phyloP scores from a whole-genome alignment of 2,329 filamentous ascomycete genomes.

The Calonectria pseudoreteaudii region DNA sequence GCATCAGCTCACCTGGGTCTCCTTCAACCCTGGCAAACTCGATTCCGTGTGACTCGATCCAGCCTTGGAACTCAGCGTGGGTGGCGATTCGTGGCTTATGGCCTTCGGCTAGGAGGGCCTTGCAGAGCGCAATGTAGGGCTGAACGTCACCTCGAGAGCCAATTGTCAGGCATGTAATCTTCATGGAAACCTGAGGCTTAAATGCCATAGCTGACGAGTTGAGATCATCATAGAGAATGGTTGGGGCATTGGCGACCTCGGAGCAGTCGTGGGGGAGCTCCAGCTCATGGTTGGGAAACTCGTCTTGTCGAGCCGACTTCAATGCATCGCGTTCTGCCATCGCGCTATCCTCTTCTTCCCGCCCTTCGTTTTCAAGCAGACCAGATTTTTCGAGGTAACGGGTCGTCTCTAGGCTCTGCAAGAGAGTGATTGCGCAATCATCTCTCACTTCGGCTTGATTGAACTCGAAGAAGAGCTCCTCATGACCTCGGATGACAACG shows the following conservation, averaged over 20 bases:
- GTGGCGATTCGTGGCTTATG: constrained; percentile 91
- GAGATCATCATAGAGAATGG: constrained; percentile 90
- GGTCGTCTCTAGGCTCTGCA: constrained; percentile 80
- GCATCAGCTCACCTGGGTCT: constrained; percentile 94
- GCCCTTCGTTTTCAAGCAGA: constrained; percentile 74
- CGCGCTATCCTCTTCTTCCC: constrained; percentile 78
- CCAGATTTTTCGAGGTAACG: constrained; percentile 78
- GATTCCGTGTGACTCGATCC: constrained; percentile 94
- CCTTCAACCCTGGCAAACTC: constrained; percentile 90
- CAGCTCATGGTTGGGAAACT: constrained; percentile 63
- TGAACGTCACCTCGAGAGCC: constrained; percentile 96
- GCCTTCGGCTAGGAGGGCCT: constrained; percentile 87
- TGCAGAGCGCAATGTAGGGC: constrained; percentile 96
- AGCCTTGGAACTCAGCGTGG: constrained; percentile 87
- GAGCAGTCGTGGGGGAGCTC: constrained; percentile 61
- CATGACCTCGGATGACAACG: constrained; percentile 91
- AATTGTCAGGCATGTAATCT: constrained; percentile 93
- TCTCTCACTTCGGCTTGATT: constrained; percentile 81
- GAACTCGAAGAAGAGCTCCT: constrained; percentile 98
- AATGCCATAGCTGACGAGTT: constrained; percentile 90
- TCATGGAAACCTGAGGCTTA: constrained; percentile 83
- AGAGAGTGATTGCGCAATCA: constrained; percentile 86
- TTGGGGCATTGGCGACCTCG: constrained; percentile 68
- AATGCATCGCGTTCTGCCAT: constrained; percentile 85
- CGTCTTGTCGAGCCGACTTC: constrained; percentile 75